Evolutionary conservation across 257 asterid species (phyloP).

Genomic region (Solanum paucissectum): DNA sequence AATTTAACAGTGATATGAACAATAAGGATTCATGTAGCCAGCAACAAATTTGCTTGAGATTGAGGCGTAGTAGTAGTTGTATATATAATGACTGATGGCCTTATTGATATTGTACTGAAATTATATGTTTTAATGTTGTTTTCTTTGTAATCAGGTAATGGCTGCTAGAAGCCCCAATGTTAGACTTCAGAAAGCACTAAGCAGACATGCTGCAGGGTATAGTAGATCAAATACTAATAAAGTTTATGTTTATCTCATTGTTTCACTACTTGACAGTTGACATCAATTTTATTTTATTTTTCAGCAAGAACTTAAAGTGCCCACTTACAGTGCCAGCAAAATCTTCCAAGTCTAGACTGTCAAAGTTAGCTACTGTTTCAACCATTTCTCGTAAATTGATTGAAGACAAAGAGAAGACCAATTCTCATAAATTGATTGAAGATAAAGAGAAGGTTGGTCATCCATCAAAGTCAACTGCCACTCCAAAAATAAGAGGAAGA

Average conservation of each 20-base stretch:
- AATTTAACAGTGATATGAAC: not conserved
- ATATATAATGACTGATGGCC: not conserved
- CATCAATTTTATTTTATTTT: not conserved
- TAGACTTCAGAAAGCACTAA: conserved; percentile 56
- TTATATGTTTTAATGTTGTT: not conserved
- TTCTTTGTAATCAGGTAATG: conserved; percentile 55
- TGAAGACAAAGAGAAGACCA: conserved; percentile 25
- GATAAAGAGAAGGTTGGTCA: conserved; percentile 26
- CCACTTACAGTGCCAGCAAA: conserved; percentile 89
- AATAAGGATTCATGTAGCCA: not conserved
- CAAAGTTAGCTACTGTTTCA: conserved; percentile 47
- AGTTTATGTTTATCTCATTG: not conserved
- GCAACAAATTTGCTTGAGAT: not conserved
- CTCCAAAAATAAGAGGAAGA: conserved; percentile 55
- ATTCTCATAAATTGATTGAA: conserved; percentile 34
- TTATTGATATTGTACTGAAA: not conserved
- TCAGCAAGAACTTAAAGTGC: conserved; percentile 59
- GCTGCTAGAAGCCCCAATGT: conserved; percentile 97
- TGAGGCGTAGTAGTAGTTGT: not conserved
- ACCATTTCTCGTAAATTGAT: conserved; percentile 41
- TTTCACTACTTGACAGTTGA: not conserved
- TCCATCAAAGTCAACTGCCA: conserved; percentile 26
- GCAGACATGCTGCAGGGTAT: conserved; percentile 56
- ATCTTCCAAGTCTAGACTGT: conserved; percentile 49
- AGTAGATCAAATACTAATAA: not conserved